phyloP scores from a whole-genome alignment of 768 basidiomycete species.

The Lactifluus piperatus region DNA sequence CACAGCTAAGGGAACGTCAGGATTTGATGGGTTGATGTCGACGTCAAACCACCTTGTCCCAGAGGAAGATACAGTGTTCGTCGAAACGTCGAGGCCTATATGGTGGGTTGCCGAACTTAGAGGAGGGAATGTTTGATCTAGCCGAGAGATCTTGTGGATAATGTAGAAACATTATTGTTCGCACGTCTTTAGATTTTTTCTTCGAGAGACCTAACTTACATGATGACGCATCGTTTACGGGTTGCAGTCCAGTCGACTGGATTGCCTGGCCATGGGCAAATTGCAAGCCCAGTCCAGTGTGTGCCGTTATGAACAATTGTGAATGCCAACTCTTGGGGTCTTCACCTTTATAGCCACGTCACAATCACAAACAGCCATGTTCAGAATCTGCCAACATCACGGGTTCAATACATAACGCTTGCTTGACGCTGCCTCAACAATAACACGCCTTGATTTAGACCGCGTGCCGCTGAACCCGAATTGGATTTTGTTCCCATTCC shows the following conservation, averaged over 20 bases:
- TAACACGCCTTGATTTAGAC: slow-evolving; percentile 51
- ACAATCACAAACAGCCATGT: slow-evolving; percentile 9
- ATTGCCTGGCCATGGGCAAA: background rate
- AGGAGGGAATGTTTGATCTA: background rate
- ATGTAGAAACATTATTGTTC: background rate
- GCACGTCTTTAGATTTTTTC: background rate
- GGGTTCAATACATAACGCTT: slow-evolving; percentile 40
- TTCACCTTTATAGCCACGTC: slow-evolving; percentile 15
- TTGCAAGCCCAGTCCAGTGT: background rate
- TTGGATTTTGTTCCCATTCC: slow-evolving; percentile 44
- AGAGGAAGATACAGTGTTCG: slow-evolving; percentile 50
- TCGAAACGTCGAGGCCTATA: slow-evolving; percentile 75
- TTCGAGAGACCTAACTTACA: background rate
- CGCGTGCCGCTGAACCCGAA: slow-evolving; percentile 33
- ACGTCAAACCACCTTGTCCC: slow-evolving; percentile 90
- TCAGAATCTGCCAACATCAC: slow-evolving; percentile 26
- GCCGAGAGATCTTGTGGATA: background rate
- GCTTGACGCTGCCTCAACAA: slow-evolving; percentile 61
- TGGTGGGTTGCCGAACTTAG: slow-evolving; percentile 82
- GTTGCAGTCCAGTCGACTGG: background rate
- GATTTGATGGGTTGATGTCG: slow-evolving; percentile 78
- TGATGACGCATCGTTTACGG: background rate
- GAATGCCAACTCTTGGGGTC: background rate
- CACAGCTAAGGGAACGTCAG: slow-evolving; percentile 55
- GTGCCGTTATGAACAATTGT: background rate